Base-by-base conservation (phyloP, 2,329 filamentous ascomycete species). In the Venturia oleaginea region DNA sequence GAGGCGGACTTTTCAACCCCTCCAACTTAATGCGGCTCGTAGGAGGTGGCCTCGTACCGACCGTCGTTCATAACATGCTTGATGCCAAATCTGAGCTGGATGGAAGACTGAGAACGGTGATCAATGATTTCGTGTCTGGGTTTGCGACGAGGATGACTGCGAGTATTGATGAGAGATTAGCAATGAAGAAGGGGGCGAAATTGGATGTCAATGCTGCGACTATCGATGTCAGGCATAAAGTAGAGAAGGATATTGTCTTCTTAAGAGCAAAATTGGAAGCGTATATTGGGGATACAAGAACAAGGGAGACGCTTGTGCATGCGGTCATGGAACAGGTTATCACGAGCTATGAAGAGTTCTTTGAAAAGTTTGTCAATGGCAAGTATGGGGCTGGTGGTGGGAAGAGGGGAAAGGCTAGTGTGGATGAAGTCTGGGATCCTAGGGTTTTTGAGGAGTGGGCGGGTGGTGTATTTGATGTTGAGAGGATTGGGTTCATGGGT, bases 21-120 rank as follows among this genome's bases (percentile, higher is more conserved):
- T 77, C 81, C 48, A 85, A 83, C 61, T 81, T 87, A 55, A 79
- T 87, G 68, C 81, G 83, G 0, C 76, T 88, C 13, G 42, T 65
- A 11, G 80, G 82, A 34, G 78, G 80, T 42, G 79, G 81, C 11
- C 80, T 88, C 2, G 76, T 88, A 37, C 86, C 86, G 0, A 83
- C 83, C 57, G 86, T 89, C 2, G 84, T 89, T 0, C 85, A 88
- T 71, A 88, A 88, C 71, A 88, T 89, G 86, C 79, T 88, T 19
- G 86, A 89, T 70, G 86, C 86, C 24, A 88, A 88, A 74, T 84
- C 84, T 13, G 86, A 89, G 72, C 78, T 89, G 0, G 86, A 89
- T 68, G 84, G 83, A 0, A 78, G 83, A 8, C 77, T 89, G 8
- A 76, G 86, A 48, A 82, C 80, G 6, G 83, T 84, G 1, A 88